Evolutionary conservation across 2,329 filamentous ascomycete species (phyloP).

Genomic region (Trichoderma sp.): DNA sequence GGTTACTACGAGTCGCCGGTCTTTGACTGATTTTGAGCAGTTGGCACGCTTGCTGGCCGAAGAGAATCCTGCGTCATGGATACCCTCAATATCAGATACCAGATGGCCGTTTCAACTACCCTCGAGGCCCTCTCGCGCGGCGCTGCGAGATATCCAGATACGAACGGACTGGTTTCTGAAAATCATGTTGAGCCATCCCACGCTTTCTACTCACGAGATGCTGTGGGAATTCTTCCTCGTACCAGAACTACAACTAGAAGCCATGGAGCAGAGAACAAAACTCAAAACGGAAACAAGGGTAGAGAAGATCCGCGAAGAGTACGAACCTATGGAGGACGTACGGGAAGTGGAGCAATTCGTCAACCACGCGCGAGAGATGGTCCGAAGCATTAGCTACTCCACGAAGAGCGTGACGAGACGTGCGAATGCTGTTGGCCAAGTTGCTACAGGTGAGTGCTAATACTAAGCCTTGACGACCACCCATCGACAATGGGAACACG

Average conservation of each 20-base stretch:
- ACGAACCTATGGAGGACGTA: slow-evolving; percentile 77
- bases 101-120: slow-evolving; percentile 91
- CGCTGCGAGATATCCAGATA: slow-evolving; percentile 83
- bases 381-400: slow-evolving; percentile 78
- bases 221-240: slow-evolving; percentile 99
- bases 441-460: slow-evolving; percentile 52
- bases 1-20: slow-evolving; percentile 89
- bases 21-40: slow-evolving; percentile 86
- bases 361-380: slow-evolving; percentile 83
- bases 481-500: background rate
- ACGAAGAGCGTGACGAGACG: slow-evolving; percentile 80
- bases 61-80: slow-evolving; percentile 94
- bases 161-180: slow-evolving; percentile 85
- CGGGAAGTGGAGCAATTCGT: slow-evolving; percentile 92
- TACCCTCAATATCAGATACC: slow-evolving; percentile 73
- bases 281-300: slow-evolving; percentile 80
- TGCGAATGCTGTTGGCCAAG: slow-evolving; percentile 69
- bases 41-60: slow-evolving; percentile 77
- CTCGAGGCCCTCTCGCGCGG: slow-evolving; percentile 82
- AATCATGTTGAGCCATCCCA: slow-evolving; percentile 82
- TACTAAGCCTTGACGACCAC: background rate
- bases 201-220: slow-evolving; percentile 93
- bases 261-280: slow-evolving; percentile 84
- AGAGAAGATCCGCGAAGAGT: slow-evolving; percentile 87
- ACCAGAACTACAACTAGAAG: slow-evolving; percentile 83